Evolutionary conservation across 805 yeast species (phyloP).

Genomic region (Candida piceae): DNA sequence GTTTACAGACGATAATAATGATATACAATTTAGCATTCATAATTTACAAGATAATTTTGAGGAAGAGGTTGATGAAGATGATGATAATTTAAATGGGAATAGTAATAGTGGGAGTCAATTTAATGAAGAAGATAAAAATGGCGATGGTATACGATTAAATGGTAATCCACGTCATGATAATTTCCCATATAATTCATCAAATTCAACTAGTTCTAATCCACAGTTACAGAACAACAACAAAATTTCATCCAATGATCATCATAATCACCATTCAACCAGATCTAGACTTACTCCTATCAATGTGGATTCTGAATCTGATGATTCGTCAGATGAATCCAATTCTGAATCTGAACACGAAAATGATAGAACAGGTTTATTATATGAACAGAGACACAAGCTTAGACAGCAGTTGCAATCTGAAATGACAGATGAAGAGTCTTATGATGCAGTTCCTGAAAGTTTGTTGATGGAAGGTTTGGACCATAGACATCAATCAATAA

Average conservation of each 20-base stretch:
- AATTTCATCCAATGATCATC: not conserved
- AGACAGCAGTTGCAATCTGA: constrained; percentile 20
- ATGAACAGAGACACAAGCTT: constrained; percentile 16
- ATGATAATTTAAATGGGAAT: constrained; percentile 7
- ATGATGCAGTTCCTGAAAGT: constrained; percentile 26
- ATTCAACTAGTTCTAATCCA: no score
- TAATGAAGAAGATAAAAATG: not conserved
- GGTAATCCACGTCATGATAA: no score
- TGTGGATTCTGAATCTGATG: constrained; percentile 25
- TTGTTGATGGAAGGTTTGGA: constrained; percentile 19
- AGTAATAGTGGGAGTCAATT: not conserved
- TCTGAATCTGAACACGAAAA: constrained; percentile 7
- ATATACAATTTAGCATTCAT: constrained; percentile 19
- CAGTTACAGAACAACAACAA: no score
- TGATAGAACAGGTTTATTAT: constrained; percentile 3
- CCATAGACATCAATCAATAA: constrained; percentile 1
- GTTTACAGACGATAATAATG: constrained; percentile 24
- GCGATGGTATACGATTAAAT: no score
- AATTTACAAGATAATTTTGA: constrained; percentile 19
- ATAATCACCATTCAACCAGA: not conserved
- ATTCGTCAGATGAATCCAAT: constrained; percentile 12
- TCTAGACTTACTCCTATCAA: constrained; percentile 16
- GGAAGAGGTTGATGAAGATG: constrained; percentile 15
- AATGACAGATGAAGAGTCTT: constrained; percentile 23
- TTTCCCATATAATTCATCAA: no score